phyloP scores from a whole-genome alignment of 164 flowering plant species.

The Piper longum region DNA sequence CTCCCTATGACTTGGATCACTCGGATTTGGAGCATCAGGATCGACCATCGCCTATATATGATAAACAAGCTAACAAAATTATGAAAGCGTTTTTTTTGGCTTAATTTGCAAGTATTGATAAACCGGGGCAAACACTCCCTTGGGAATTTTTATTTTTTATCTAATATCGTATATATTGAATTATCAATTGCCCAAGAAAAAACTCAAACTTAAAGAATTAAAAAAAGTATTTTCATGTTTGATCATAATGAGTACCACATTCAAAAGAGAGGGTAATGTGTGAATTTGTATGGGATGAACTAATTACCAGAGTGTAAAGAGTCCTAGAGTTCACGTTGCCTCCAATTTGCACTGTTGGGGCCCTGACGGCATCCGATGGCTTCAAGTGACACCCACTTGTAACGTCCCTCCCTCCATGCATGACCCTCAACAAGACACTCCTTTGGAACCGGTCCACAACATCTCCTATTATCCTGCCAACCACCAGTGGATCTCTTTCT shows the following conservation, averaged over 20 bases:
- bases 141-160: no score
- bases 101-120: no score
- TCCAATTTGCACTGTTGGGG: conserved; percentile 30
- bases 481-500: conserved; percentile 40
- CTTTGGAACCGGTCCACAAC: conserved; percentile 38
- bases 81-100: no score
- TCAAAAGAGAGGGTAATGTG: no score
- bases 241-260: neutral
- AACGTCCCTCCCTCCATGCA: conserved; percentile 21
- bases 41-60: conserved; percentile 20
- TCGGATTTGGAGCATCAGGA: conserved; percentile 24
- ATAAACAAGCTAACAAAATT: no score
- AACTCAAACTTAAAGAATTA: neutral
- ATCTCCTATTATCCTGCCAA: conserved; percentile 55
- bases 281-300: neutral
- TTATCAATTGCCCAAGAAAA: no score
- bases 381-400: conserved; percentile 46
- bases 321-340: conserved; percentile 38
- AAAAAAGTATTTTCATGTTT: neutral
- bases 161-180: no score
- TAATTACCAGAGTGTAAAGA: conserved; percentile 45
- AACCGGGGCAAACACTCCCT: no score
- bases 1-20: conserved; percentile 15
- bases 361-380: conserved; percentile 38
- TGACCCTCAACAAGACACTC: conserved; percentile 24